Evolutionary conservation across 371 early-diverging fungal species (phyloP), one percentile per base, ranked within the genome.

Genomic region (Mucor indicus): DNA sequence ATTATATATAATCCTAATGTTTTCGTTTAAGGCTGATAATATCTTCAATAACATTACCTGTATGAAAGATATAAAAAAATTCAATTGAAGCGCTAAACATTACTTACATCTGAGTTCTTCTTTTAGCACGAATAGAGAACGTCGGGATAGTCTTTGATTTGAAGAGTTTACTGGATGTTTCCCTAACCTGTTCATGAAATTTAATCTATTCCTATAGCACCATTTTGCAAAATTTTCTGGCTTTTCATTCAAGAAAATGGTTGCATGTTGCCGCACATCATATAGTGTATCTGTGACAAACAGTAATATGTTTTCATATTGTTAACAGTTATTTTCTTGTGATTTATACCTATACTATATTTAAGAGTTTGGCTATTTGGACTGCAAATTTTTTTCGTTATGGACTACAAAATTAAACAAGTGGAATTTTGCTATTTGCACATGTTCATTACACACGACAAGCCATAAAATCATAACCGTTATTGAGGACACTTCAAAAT

Each of bases 211-310:
- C 42, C 42, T 29, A 42, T n/a, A 42, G 42, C 42, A 42, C 42
- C 29, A 42, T 25, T 29, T 42, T 42, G 42, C 25, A 42, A 42
- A 42, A 29, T 29, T 42, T 42, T 42, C 42, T 42, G 42, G 30
- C 29, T 20, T 25, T 42, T 42, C 42, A 42, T 42, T 42, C 29
- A 42, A 42, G 42, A 29, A 39, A 23, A 42, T 42, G 17, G 42
- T 42, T 42, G 42, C 42, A 27, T 42, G 42, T 42, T 42, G 42
- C 42, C 42, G 29, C 38, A 38, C 29, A 42, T 42, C 42, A 42
- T 42, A 42, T 42, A 42, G 42, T 42, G 29, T 42, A 42, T 42
- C 42, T 42, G 42, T 29, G 42, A 23, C 29, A 42, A 29, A 42
- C 42, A 42, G 42, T 42, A 42, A 42, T 42, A 29, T 42, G 42